Percentiles rank a stretch among this genome's conserved stretches.
Evolutionary conservation across 1,139 yeast species (phyloP).

Genomic region (Nadsonia starkeyi-henricii): DNA sequence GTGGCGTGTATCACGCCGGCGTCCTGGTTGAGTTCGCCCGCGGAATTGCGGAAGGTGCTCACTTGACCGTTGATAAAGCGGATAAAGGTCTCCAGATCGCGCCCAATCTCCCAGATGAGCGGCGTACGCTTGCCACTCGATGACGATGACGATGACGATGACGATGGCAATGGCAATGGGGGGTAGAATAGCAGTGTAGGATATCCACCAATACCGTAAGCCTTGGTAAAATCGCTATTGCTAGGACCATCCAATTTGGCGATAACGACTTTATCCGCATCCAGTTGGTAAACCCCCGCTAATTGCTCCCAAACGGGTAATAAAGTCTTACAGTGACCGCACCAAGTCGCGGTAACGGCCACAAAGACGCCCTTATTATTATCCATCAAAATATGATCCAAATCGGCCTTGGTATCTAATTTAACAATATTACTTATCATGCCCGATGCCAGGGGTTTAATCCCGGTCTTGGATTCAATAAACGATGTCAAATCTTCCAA

Average conservation of each 20-base stretch:
- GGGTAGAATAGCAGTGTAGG: neutral
- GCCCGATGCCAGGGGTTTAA: slow-evolving; percentile 12
- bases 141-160: no score
- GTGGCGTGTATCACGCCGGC: neutral
- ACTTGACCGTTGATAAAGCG: neutral
- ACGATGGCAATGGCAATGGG: no score
- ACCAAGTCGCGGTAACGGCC: slow-evolving; percentile 66
- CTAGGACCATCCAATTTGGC: slow-evolving; percentile 42
- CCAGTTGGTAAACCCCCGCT: slow-evolving; percentile 35
- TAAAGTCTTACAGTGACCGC: slow-evolving; percentile 61
- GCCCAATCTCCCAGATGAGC: neutral
- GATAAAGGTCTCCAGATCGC: neutral
- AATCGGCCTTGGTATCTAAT: slow-evolving; percentile 8
- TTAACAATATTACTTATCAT: slow-evolving; percentile 18
- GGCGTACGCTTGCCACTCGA: neutral
- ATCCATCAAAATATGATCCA: slow-evolving; percentile 11
- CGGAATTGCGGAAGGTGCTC: neutral
- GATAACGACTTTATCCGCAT: slow-evolving; percentile 32
- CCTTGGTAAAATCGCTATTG: neutral
- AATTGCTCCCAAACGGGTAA: slow-evolving; percentile 54
- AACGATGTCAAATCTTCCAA: slow-evolving; percentile 30
- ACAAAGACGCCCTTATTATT: slow-evolving; percentile 20
- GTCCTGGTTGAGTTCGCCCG: neutral
- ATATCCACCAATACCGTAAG: neutral
- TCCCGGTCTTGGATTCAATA: slow-evolving; percentile 35